Base-by-base conservation (phyloP, 208 protist species). In the Wallacemonas sp. region DNA sequence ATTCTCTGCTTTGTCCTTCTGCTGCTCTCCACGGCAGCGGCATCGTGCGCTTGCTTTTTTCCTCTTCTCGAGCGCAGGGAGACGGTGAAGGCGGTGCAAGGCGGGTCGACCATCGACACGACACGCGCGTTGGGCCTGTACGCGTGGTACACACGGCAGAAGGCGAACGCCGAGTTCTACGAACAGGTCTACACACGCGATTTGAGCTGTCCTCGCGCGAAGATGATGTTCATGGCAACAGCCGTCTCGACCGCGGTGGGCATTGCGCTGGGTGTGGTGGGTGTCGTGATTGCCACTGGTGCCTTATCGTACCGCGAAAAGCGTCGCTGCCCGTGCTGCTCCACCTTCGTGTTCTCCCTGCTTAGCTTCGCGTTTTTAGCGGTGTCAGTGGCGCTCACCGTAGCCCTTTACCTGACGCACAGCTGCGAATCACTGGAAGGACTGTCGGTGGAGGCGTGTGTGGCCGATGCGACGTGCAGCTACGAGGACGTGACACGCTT, bases 191-290 rank as follows among this genome's bases (percentile, higher is more conserved):
- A 57, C 30, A 57, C 50, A 21, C 50, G 50, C 50, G 50, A 57
- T n/a, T 8, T 57, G 3, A 27, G 4, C 12, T 57, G 50, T 32
- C 26, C 50, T 26, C 24, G 61, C 32, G 34, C 41, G 29, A 34
- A 54, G 39, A 26, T 50, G n/a, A 66, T 66, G 44, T 44, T 38
- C 32, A 53, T 55, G 34, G 45, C 61, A 4, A 41, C 42, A 12
- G 36, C 62, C 19, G 32, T 61, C 15, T 71, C 41, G 39, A 41
- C 22, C 1, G 33, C 15, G 9, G 48, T 60, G 1, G 32, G 39
- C 36, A 59, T 36, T 17, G 46, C 34, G 1, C 66, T 72, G 45
- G 52, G 59, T 30, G 17, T 66, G 4, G 58, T 72, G 21, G 66
- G 55, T 15, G 37, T 21, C 15, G 21, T 60, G n/a, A 21, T 62